phyloP scores from a whole-genome alignment of 2,329 filamentous ascomycete genomes.

The Didymella pomorum region DNA sequence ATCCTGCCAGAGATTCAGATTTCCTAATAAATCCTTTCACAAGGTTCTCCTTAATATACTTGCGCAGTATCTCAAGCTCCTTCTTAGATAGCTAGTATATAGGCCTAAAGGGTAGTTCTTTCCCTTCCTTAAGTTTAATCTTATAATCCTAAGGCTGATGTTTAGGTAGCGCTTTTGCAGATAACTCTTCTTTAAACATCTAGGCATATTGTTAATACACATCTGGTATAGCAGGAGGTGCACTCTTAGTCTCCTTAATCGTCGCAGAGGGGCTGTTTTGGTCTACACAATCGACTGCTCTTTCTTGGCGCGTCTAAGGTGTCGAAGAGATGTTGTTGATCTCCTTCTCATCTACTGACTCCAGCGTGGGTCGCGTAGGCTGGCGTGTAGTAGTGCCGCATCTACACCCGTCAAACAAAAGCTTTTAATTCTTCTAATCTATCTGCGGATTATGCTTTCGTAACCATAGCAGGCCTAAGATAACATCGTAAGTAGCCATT shows the following conservation, averaged over 20 bases:
- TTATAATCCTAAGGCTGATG: constrained; percentile 1
- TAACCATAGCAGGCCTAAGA: constrained; percentile 1
- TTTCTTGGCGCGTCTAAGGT: no score
- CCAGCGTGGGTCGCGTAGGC: no score
- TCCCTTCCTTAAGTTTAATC: neutral
- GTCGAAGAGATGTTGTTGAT: no score
- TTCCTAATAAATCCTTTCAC: neutral
- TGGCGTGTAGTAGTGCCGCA: neutral
- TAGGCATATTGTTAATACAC: no score
- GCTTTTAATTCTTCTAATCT: neutral
- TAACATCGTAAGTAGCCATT: neutral
- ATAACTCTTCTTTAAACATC: no score
- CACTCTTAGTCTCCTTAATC: no score
- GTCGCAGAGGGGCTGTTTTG: no score
- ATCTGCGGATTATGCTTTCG: neutral
- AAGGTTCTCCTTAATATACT: neutral
- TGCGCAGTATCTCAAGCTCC: neutral
- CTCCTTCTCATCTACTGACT: no score
- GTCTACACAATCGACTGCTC: no score
- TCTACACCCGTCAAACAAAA: neutral
- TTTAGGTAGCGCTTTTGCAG: neutral
- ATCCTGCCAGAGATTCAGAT: neutral
- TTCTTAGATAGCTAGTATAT: neutral
- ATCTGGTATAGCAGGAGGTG: no score
- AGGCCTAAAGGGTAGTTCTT: neutral